Conservation (phyloP, 371 early-diverging fungal species). For the Capillidium heterosporum region DNA sequence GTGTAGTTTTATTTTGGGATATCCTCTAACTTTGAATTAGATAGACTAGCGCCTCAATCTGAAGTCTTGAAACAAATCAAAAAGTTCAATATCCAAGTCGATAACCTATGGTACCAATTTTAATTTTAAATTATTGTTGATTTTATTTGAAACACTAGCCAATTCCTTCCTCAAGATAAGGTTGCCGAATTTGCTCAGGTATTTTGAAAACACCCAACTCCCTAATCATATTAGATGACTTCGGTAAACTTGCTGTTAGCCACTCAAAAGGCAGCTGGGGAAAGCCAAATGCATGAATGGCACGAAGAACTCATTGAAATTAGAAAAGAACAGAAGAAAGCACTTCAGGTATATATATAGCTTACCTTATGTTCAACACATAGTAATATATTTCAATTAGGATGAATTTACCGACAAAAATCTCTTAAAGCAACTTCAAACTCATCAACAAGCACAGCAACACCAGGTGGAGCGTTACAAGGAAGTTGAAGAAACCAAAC, state of each 20-base stretch:
- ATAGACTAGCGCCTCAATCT: constrained; percentile 27
- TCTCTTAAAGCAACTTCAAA: constrained; percentile 34
- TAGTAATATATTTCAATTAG: constrained; percentile 21
- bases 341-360: constrained; percentile 22
- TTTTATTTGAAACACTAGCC: constrained; percentile 23
- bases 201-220: neutral
- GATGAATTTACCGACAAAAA: constrained; percentile 30
- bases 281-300: constrained; percentile 30
- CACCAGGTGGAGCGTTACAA: constrained; percentile 50
- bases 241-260: constrained; percentile 54
- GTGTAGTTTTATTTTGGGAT: constrained; percentile 19
- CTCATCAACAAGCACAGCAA: constrained; percentile 33
- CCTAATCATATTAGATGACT: constrained; percentile 28
- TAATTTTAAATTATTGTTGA: neutral
- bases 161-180: constrained; percentile 90
- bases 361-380: too few species aligned
- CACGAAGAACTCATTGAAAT: constrained; percentile 45
- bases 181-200: constrained; percentile 83
- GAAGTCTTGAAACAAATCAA: constrained; percentile 38
- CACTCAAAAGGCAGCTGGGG: constrained; percentile 74
- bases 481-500: constrained; percentile 41
- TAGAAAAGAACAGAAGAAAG: constrained; percentile 34
- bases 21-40: constrained; percentile 13
- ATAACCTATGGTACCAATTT: constrained; percentile 75
- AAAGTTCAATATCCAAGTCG: constrained; percentile 73